Percentiles rank a stretch among this genome's conserved stretches.
Conservation (phyloP, 345 rosid genomes). For the Moricandia arvensis region DNA sequence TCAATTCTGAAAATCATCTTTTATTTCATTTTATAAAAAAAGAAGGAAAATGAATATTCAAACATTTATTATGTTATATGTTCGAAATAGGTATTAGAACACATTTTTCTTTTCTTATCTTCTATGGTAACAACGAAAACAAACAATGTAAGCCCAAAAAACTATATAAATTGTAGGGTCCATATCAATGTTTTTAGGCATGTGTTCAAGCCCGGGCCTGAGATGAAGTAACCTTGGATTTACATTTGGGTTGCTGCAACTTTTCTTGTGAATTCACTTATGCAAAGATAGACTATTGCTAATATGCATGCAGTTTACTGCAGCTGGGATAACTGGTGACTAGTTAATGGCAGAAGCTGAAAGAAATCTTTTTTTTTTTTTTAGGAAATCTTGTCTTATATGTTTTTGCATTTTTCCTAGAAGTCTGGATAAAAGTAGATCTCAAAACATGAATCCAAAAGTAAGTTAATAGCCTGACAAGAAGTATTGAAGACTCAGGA, state of each 20-base stretch:
- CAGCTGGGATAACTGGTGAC: not conserved
- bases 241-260: not conserved
- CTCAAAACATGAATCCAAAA: not conserved
- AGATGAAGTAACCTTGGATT: not conserved
- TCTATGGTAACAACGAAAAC: too few relatives aligned
- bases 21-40: too few relatives aligned
- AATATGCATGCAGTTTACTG: not conserved
- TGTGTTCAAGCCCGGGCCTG: too few relatives aligned
- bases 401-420: not conserved
- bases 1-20: too few relatives aligned
- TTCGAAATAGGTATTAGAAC: too few relatives aligned
- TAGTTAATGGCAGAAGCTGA: not conserved
- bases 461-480: not conserved
- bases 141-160: too few relatives aligned
- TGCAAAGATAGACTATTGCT: not conserved
- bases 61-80: too few relatives aligned
- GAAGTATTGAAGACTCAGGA: not conserved
- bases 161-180: too few relatives aligned
- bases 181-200: too few relatives aligned
- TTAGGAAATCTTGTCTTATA: not conserved
- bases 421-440: not conserved
- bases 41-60: too few relatives aligned
- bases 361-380: not conserved
- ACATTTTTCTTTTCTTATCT: too few relatives aligned
- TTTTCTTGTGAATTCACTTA: not conserved